Conservation (phyloP, 2,329 filamentous ascomycete genomes). For the Talaromyces amestolkiae region DNA sequence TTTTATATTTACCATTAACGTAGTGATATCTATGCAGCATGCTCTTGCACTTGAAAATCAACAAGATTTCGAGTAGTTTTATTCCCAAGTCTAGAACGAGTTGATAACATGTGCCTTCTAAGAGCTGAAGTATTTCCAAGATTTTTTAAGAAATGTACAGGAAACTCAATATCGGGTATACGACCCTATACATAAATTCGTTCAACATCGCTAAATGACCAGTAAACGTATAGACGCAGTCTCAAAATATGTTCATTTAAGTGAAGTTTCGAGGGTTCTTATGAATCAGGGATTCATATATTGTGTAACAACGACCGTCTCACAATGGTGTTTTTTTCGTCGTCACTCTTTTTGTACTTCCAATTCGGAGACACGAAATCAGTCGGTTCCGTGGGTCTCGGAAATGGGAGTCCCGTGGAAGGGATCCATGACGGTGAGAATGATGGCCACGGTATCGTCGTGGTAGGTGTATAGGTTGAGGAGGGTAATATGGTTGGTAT, state of each 20-base stretch:
- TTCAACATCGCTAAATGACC: background rate
- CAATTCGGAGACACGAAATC: background rate
- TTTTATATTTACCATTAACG: too few relatives aligned
- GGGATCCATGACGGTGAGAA: constrained; percentile 9
- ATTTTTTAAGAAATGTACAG: background rate
- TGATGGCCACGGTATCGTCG: background rate
- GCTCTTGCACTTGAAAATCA: background rate
- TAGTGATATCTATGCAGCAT: background rate
- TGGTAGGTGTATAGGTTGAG: background rate
- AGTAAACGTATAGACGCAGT: background rate
- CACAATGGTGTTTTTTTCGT: background rate
- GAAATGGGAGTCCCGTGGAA: background rate
- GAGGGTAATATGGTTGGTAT: constrained; percentile 1
- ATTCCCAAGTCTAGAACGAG: too few relatives aligned
- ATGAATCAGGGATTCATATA: constrained; percentile 1
- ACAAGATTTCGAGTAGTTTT: too few relatives aligned
- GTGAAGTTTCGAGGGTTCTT: background rate
- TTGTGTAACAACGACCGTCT: constrained; percentile 1
- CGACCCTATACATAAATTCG: background rate
- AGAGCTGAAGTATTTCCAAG: background rate
- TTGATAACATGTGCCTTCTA: background rate
- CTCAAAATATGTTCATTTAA: constrained; percentile 13
- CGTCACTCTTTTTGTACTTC: background rate
- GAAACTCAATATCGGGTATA: background rate
- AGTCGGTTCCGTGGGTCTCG: background rate